Percentiles rank a stretch among this genome's conserved stretches.
phyloP scores from a whole-genome alignment of 768 basidiomycete genomes.

The Leccinum pellstonianum region DNA sequence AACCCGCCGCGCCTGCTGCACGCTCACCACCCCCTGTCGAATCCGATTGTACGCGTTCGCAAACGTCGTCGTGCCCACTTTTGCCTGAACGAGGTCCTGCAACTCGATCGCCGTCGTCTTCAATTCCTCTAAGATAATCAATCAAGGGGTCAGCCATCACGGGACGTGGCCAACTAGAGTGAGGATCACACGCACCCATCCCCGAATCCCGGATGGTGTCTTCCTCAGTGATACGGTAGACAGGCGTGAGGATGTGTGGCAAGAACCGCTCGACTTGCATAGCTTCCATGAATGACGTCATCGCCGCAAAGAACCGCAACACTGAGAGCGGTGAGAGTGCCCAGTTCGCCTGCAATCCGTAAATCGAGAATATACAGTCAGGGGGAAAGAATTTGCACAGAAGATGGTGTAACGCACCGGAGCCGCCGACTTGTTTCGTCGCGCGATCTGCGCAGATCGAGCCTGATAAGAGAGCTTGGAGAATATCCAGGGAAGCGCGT shows the following conservation, averaged over 20 bases:
- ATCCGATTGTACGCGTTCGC: conserved; percentile 77
- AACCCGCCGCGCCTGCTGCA: conserved; percentile 71
- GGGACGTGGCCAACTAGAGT: neutral
- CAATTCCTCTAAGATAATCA: conserved; percentile 65
- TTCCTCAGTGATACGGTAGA: conserved; percentile 86
- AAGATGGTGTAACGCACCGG: conserved; percentile 12
- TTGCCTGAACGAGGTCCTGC: conserved; percentile 81
- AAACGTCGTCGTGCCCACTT: conserved; percentile 88
- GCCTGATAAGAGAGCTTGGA: conserved; percentile 90
- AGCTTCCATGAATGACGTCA: conserved; percentile 69
- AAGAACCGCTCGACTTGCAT: conserved; percentile 63
- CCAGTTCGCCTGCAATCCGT: conserved; percentile 66
- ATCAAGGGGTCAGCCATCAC: neutral
- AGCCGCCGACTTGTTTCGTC: conserved; percentile 51
- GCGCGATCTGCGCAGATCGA: conserved; percentile 68
- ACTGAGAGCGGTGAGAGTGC: conserved; percentile 74
- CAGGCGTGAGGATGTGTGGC: conserved; percentile 80
- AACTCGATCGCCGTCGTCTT: conserved; percentile 79
- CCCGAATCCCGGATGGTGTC: conserved; percentile 75
- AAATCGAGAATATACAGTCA: neutral
- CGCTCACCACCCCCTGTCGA: conserved; percentile 62
- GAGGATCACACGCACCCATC: conserved; percentile 55
- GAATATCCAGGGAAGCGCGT: conserved; percentile 89
- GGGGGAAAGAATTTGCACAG: neutral
- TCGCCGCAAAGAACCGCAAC: conserved; percentile 92